Conservation (phyloP, 441 rosid genomes). For the Gossypium schwendimanii region DNA sequence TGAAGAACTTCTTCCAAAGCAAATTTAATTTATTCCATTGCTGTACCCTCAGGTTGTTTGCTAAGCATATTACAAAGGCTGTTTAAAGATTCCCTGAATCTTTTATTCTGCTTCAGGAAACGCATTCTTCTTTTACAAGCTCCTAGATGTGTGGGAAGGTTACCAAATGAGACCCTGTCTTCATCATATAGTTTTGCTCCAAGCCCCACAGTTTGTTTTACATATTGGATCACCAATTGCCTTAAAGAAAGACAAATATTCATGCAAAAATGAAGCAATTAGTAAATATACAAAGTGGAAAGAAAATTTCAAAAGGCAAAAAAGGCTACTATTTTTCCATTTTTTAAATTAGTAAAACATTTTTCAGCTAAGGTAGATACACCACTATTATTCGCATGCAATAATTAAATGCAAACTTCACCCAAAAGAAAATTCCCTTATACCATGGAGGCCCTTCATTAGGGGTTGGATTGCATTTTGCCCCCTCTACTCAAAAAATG, state of each 20-base stretch:
- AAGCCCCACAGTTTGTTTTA: constrained; percentile 56
- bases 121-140: constrained; percentile 63
- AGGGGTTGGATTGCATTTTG: no score
- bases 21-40: constrained; percentile 35
- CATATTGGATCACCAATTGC: constrained; percentile 68
- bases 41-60: constrained; percentile 37
- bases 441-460: no score
- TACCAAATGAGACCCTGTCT: constrained; percentile 56
- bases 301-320: not conserved
- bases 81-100: constrained; percentile 60
- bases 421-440: not conserved
- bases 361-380: not conserved
- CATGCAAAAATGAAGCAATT: constrained; percentile 8
- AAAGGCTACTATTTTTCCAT: not conserved
- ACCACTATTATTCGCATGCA: not conserved
- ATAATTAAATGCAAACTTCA: constrained; percentile 2
- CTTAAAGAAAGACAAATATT: constrained; percentile 34
- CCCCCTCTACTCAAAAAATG: no score
- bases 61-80: constrained; percentile 70
- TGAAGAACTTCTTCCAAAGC: constrained; percentile 60
- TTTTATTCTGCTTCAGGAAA: constrained; percentile 41
- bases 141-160: constrained; percentile 58
- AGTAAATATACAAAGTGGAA: not conserved
- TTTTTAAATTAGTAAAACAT: not conserved
- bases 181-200: constrained; percentile 73